Conservation (phyloP, 768 basidiomycete genomes). For the Russula emetica region DNA sequence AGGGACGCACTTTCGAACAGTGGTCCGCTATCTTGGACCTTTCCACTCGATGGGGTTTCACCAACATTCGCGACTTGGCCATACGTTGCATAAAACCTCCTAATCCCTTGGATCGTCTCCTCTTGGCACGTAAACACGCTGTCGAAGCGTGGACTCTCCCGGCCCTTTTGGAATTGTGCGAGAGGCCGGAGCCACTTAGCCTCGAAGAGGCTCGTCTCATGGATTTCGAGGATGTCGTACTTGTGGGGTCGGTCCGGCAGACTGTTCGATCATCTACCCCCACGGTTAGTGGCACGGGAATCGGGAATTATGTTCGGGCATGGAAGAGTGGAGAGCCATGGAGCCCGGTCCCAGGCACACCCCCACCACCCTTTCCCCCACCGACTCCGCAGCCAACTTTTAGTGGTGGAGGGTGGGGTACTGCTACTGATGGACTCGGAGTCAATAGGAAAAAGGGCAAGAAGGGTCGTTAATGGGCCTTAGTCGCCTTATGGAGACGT, state of each 20-base stretch:
- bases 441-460: too few species aligned
- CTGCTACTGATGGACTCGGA: too few species aligned
- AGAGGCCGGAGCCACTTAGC: slow-evolving; percentile 16
- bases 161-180: slow-evolving; percentile 11
- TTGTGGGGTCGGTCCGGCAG: slow-evolving; percentile 18
- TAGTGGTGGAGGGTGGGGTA: too few species aligned
- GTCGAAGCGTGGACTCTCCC: slow-evolving; percentile 19
- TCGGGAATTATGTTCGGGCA: background rate
- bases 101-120: background rate
- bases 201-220: slow-evolving; percentile 18
- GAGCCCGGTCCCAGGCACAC: background rate
- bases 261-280: slow-evolving; percentile 4
- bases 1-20: slow-evolving; percentile 13
- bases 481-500: too few species aligned
- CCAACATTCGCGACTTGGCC: slow-evolving; percentile 19
- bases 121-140: slow-evolving; percentile 10
- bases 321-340: slow-evolving; percentile 4
- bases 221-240: slow-evolving; percentile 16
- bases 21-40: slow-evolving; percentile 24
- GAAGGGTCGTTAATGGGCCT: too few species aligned
- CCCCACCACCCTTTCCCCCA: too few species aligned
- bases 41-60: slow-evolving; percentile 23
- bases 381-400: too few species aligned
- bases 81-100: slow-evolving; percentile 6
- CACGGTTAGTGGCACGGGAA: background rate